Base-by-base conservation (phyloP, 176 grass and related monocot genomes). In the Triticum urartu region DNA sequence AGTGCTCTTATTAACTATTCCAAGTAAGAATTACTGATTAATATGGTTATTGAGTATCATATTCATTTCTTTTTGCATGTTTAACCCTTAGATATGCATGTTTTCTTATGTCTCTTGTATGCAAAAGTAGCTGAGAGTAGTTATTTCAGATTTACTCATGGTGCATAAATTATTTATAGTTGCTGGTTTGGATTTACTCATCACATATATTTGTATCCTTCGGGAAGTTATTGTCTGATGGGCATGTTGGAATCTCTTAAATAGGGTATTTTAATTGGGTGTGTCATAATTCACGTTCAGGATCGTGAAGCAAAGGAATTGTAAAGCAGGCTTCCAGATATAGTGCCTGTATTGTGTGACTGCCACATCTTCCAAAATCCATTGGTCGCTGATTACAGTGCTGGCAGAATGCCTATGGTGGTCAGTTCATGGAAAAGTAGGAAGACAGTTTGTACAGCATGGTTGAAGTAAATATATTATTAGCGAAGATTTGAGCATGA, bases 241-340 rank as follows among this genome's bases (percentile, higher is more conserved):
- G 85, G 82, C 91, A 83, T 93, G 85, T 93, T 95, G 94, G 80
- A 93, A 95, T 95, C 81, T 95, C 88, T 95, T 88, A 95, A 93
- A 93, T 95, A 93, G 94, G 94, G 91, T 95, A 89, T 91, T 95
- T 91, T 93, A 83, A 91, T 91, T 95, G 91, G 94, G 87, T 95
- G 85, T 95, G 87, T 93, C 94, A 93, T 95, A 95, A 95, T 93
- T 93, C 94, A 93, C 89, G 77, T 95, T 91, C 89, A 91, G 82
- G 89, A 93, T 80, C 78, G 36, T 89, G 91, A 95, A 95, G 94
- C 89, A 88, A 91, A 90, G 94, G 89, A 90, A 85, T 91, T 93
- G 71, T 95, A 91, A 90, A 93, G 89, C 89, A 91, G 91, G 68
- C 85, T 91, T 89, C 94, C 89, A 83, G 89, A 85, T 89, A 89